Conservation (phyloP, 805 yeast species). For the Candida loeiensis region DNA sequence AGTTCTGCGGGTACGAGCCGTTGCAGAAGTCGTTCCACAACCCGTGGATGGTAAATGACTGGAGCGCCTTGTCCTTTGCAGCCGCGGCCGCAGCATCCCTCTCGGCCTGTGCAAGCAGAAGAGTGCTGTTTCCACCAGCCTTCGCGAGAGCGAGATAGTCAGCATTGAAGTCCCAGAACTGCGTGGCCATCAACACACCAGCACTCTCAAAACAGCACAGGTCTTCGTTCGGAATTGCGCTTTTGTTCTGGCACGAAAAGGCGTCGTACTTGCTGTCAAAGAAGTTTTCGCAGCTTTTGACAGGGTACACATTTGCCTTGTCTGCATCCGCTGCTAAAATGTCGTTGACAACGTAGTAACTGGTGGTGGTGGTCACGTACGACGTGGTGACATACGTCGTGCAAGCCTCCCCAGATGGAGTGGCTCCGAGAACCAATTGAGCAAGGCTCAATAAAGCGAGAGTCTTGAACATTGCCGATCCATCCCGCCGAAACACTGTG, state of each 20-base stretch:
- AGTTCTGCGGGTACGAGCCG: constrained; percentile 36
- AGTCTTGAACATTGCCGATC: constrained; percentile 7
- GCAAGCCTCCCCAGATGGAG: constrained; percentile 8
- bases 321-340: constrained; percentile 11
- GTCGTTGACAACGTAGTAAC: constrained; percentile 12
- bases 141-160: constrained; percentile 12
- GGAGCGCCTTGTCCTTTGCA: constrained; percentile 15
- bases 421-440: constrained; percentile 5
- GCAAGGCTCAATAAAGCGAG: constrained; percentile 7
- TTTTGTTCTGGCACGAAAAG: constrained; percentile 19
- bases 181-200: constrained; percentile 40
- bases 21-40: constrained; percentile 44
- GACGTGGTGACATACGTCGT: constrained; percentile 11
- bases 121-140: constrained; percentile 14
- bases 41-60: constrained; percentile 42
- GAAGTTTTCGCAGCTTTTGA: constrained; percentile 15
- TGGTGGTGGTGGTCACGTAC: constrained; percentile 7
- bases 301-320: constrained; percentile 12
- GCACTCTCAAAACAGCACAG: constrained; percentile 41
- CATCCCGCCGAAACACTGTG: background rate
- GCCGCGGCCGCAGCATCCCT: constrained; percentile 7
- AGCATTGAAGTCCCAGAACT: constrained; percentile 39
- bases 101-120: constrained; percentile 6
- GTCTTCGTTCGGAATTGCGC: constrained; percentile 41
- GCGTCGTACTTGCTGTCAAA: constrained; percentile 13